Conservation (phyloP, 2,329 filamentous ascomycete species). For the Trichoderma sp. region DNA sequence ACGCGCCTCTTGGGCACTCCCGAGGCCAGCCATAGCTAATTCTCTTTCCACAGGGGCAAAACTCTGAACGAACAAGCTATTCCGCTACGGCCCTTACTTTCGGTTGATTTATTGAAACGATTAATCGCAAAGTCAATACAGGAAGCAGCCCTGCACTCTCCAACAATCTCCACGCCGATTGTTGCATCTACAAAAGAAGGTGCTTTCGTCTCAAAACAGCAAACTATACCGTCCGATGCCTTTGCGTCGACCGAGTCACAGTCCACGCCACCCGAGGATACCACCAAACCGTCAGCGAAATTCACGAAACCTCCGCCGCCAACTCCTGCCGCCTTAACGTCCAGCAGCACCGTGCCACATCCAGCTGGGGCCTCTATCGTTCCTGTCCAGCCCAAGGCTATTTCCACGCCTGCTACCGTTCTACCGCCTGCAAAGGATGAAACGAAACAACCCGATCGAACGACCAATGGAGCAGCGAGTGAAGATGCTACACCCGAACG, state of each 20-base stretch:
- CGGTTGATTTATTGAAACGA: conserved; percentile 47
- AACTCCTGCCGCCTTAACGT: not conserved
- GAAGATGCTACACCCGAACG: conserved; percentile 16
- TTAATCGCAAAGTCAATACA: conserved; percentile 38
- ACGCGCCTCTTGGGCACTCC: conserved; percentile 15
- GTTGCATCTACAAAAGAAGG: conserved; percentile 26
- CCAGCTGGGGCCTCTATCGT: not conserved
- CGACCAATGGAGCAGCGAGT: conserved; percentile 7
- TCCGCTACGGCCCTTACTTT: conserved; percentile 50
- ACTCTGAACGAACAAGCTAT: conserved; percentile 56
- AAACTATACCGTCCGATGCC: conserved; percentile 25
- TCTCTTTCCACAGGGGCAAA: conserved; percentile 37
- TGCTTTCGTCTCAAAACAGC: conserved; percentile 24
- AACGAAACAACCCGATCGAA: not conserved
- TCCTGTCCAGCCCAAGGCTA: not conserved
- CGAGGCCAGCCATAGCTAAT: conserved; percentile 29
- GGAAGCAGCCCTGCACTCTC: conserved; percentile 27
- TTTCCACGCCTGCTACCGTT: not conserved
- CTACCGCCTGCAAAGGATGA: not conserved
- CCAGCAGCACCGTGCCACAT: not conserved
- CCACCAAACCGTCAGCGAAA: not conserved
- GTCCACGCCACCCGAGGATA: not conserved
- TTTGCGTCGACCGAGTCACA: not conserved
- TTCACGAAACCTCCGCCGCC: not conserved
- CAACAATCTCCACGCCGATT: conserved; percentile 11